Percentiles rank a stretch among this genome's conserved stretches.
phyloP scores from a whole-genome alignment of 805 yeast species.

The Candida dajiaensis region DNA sequence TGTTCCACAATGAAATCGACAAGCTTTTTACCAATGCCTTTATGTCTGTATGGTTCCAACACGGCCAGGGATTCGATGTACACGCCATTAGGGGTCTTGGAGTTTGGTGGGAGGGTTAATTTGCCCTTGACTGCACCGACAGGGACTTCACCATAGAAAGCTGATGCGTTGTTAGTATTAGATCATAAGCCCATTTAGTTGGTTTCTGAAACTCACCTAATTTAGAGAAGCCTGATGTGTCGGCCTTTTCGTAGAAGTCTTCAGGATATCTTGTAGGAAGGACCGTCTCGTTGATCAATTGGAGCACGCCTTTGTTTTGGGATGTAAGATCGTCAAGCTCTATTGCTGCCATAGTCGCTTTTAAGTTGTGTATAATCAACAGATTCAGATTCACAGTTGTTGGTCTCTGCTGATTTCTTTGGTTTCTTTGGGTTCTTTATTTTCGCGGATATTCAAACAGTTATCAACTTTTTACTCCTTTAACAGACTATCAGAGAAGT shows the following conservation, averaged over 20 bases:
- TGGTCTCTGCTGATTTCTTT: neutral
- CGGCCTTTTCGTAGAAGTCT: slow-evolving; percentile 44
- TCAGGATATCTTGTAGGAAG: slow-evolving; percentile 50
- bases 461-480: too few species aligned
- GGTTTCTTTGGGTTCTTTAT: too few species aligned
- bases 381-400: neutral
- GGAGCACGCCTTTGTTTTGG: slow-evolving; percentile 55
- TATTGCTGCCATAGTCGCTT: slow-evolving; percentile 23
- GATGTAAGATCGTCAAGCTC: slow-evolving; percentile 52
- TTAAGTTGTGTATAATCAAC: neutral
- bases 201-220: slow-evolving; percentile 26
- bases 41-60: slow-evolving; percentile 51
- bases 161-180: slow-evolving; percentile 20
- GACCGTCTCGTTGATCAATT: slow-evolving; percentile 45
- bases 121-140: slow-evolving; percentile 71
- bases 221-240: slow-evolving; percentile 46
- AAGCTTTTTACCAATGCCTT: slow-evolving; percentile 57
- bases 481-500: too few species aligned
- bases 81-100: slow-evolving; percentile 45
- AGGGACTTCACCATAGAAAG: slow-evolving; percentile 69
- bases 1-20: slow-evolving; percentile 51
- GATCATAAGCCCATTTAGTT: neutral
- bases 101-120: slow-evolving; percentile 37
- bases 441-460: too few species aligned
- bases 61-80: slow-evolving; percentile 69